Evolutionary conservation across 768 basidiomycete genomes (phyloP).

Genomic region (Piloderma croceum): DNA sequence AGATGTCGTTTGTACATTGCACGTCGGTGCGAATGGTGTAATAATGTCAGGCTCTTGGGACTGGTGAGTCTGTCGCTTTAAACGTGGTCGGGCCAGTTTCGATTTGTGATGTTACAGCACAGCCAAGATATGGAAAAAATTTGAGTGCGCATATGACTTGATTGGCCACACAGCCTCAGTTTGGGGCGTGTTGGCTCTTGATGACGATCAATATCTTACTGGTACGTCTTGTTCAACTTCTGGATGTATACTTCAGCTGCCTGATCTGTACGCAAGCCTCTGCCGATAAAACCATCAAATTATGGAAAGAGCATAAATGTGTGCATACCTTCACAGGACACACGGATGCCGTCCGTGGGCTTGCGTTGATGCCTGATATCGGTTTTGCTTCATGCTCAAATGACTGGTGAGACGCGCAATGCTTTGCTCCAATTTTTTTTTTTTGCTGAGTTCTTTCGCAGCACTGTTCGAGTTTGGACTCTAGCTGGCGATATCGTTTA

Average conservation of each 20-base stretch:
- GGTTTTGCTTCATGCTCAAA: constrained; percentile 96
- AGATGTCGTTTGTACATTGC: constrained; percentile 84
- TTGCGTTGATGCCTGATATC: constrained; percentile 75
- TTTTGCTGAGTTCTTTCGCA: constrained; percentile 25
- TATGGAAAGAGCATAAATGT: constrained; percentile 76
- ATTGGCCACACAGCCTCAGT: constrained; percentile 88
- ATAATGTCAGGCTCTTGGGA: constrained; percentile 98
- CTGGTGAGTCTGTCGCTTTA: constrained; percentile 47
- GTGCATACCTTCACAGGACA: constrained; percentile 81
- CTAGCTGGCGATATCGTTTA: constrained; percentile 72
- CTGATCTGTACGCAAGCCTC: constrained; percentile 54
- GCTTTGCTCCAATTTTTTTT: not conserved
- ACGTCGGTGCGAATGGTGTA: constrained; percentile 60
- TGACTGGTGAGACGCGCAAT: constrained; percentile 80
- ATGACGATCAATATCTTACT: constrained; percentile 73
- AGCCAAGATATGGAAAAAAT: constrained; percentile 90
- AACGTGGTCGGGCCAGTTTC: not conserved
- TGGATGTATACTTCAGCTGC: not conserved
- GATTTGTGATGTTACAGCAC: constrained; percentile 53
- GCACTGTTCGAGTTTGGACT: constrained; percentile 91
- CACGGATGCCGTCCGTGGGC: constrained; percentile 83
- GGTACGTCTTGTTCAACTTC: constrained; percentile 41
- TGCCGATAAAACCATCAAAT: constrained; percentile 90
- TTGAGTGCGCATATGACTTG: constrained; percentile 64
- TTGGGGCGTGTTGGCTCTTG: constrained; percentile 84